A percentile compares a stretch with the other conserved stretches of the same genome.
These are phyloP conservation scores for Mycena pura DNA, from an alignment of 768 basidiomycete species.

Conservation along the genomic window DNA sequence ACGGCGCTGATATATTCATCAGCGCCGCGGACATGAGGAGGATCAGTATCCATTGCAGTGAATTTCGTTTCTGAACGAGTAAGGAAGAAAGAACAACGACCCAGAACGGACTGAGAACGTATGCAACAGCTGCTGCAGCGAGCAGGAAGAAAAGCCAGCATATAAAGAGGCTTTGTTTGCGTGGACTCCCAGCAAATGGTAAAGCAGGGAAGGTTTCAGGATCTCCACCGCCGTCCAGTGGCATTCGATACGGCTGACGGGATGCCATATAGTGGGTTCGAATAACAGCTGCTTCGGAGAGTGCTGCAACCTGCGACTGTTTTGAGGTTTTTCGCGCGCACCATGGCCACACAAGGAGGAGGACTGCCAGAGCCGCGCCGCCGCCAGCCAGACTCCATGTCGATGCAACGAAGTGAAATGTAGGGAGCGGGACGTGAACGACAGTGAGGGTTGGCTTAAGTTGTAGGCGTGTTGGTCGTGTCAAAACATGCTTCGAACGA, in stretches of 20 bases:
- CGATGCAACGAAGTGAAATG: constrained; percentile 1
- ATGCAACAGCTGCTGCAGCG: neutral
- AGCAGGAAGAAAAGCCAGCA: constrained; percentile 21
- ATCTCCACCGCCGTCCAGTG: constrained; percentile 17
- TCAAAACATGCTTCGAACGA: neutral
- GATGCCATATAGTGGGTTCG: constrained; percentile 16
- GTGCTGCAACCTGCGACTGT: neutral
- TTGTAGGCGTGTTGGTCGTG: neutral
- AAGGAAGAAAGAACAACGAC: neutral
- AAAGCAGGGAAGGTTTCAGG: constrained; percentile 13
- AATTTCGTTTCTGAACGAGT: constrained; percentile 6
- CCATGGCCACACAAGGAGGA: constrained; percentile 1
- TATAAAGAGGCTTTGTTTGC: constrained; percentile 22
- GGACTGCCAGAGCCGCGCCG: neutral
- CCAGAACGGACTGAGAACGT: constrained; percentile 15
- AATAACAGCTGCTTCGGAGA: constrained; percentile 19
- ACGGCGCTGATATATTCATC: constrained; percentile 5
- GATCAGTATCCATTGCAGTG: constrained; percentile 15
- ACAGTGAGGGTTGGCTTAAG: constrained; percentile 3
- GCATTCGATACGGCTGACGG: constrained; percentile 20
- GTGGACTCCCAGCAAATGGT: constrained; percentile 12
- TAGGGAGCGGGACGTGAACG: neutral
- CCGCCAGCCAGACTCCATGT: constrained; percentile 2
- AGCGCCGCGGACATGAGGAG: constrained; percentile 7
- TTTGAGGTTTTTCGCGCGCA: neutral